These are phyloP conservation scores for Colletotrichum plurivorum DNA, from an alignment of 2,329 filamentous ascomycete genomes.

Conservation along the genomic window DNA sequence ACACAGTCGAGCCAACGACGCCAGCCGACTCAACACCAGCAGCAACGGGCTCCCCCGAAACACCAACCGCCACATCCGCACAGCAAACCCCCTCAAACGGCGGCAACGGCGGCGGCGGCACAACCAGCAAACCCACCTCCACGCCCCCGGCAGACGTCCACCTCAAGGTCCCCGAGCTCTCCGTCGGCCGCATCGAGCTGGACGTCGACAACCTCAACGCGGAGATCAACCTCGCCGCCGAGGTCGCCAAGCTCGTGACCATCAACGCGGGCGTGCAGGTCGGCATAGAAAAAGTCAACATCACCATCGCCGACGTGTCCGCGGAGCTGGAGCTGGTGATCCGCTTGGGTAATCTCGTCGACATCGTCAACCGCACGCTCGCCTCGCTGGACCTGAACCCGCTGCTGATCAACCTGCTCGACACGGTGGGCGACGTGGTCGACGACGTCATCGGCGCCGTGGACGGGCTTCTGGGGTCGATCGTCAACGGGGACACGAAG, in stretches of 20 bases:
- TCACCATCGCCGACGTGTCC: constrained; percentile 73
- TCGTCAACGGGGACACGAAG: constrained; percentile 68
- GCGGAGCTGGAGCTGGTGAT: constrained; percentile 72
- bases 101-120: constrained; percentile 39
- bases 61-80: constrained; percentile 34
- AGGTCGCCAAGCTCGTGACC: constrained; percentile 70
- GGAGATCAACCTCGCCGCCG: constrained; percentile 72
- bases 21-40: constrained; percentile 39
- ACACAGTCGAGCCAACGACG: constrained; percentile 33
- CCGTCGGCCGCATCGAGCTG: constrained; percentile 72
- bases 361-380: constrained; percentile 74
- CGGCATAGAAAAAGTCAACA: constrained; percentile 66
- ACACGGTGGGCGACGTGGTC: constrained; percentile 66
- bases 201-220: constrained; percentile 71
- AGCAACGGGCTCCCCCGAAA: constrained; percentile 34
- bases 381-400: constrained; percentile 73
- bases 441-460: constrained; percentile 69
- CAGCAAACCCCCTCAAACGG: constrained; percentile 43
- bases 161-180: constrained; percentile 70
- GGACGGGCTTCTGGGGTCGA: constrained; percentile 70
- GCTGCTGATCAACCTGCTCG: constrained; percentile 68
- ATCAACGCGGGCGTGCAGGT: constrained; percentile 69
- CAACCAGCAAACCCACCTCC: constrained; percentile 45
- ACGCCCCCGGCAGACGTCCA: constrained; percentile 68
- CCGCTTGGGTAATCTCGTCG: constrained; percentile 70